Conservation (phyloP, 371 early-diverging fungal genomes). For the Homolaphlyctis polyrhiza region DNA sequence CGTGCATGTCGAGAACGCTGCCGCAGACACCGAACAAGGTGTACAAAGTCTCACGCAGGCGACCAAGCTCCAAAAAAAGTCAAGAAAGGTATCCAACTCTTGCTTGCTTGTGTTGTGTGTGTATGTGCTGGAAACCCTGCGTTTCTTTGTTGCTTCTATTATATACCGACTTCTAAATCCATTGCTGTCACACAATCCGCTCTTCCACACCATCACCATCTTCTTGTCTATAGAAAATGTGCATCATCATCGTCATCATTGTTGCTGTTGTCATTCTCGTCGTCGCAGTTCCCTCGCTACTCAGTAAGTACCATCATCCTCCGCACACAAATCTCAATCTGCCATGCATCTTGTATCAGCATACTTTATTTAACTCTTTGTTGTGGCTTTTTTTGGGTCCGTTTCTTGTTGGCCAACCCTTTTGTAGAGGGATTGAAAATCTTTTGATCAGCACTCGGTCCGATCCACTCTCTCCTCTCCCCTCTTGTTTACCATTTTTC, state of each 20-base stretch:
- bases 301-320: conserved; percentile 9
- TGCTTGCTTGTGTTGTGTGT: neutral
- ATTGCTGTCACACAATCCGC: neutral
- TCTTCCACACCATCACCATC: neutral
- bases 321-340: too few relatives aligned
- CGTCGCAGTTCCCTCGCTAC: conserved; percentile 30
- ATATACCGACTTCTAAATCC: neutral
- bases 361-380: too few relatives aligned
- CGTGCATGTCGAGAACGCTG: conserved; percentile 56
- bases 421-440: neutral
- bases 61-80: conserved; percentile 61
- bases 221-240: conserved; percentile 37
- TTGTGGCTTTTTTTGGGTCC: too few relatives aligned
- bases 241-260: conserved; percentile 37
- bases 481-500: too few relatives aligned
- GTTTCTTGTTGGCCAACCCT: too few relatives aligned
- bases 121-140: neutral
- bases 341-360: too few relatives aligned
- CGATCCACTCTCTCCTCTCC: too few relatives aligned
- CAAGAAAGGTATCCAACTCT: conserved; percentile 57
- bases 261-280: conserved; percentile 23
- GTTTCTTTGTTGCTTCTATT: neutral
- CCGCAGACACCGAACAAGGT: conserved; percentile 65
- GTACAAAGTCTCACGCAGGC: conserved; percentile 66
- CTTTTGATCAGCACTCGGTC: too few relatives aligned